phyloP scores from a whole-genome alignment of 371 early-diverging fungal species.

The Mucor velutinosus region DNA sequence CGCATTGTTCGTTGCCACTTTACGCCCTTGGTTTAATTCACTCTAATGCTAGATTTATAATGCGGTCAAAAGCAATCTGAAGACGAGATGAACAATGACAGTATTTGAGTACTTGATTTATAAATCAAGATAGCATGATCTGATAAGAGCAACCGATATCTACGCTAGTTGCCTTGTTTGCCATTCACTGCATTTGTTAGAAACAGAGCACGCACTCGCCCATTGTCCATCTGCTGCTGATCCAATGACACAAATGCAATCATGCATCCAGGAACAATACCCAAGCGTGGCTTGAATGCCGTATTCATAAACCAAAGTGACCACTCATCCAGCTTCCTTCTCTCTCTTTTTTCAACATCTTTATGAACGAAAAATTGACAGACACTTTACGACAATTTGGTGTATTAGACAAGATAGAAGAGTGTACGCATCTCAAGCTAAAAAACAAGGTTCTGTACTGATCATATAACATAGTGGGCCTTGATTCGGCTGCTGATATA shows the following conservation, averaged over 20 bases:
- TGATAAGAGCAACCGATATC: too few species aligned
- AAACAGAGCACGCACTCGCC: too few species aligned
- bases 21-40: neutral
- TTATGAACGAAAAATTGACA: conserved; percentile 21
- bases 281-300: neutral
- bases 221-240: neutral
- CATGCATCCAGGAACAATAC: neutral
- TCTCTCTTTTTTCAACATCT: neutral
- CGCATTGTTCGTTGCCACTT: neutral
- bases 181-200: too few species aligned
- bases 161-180: too few species aligned
- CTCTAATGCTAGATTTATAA: neutral
- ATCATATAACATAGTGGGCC: conserved; percentile 13
- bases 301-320: neutral
- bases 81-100: neutral
- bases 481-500: conserved; percentile 24
- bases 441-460: neutral
- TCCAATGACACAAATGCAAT: neutral
- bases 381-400: conserved; percentile 5
- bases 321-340: neutral
- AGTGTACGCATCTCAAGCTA: conserved; percentile 9
- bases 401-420: conserved; percentile 20
- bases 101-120: neutral
- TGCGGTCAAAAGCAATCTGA: neutral
- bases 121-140: neutral